phyloP scores from a whole-genome alignment of 179 eudicot species.

The Spinacia oleracea region DNA sequence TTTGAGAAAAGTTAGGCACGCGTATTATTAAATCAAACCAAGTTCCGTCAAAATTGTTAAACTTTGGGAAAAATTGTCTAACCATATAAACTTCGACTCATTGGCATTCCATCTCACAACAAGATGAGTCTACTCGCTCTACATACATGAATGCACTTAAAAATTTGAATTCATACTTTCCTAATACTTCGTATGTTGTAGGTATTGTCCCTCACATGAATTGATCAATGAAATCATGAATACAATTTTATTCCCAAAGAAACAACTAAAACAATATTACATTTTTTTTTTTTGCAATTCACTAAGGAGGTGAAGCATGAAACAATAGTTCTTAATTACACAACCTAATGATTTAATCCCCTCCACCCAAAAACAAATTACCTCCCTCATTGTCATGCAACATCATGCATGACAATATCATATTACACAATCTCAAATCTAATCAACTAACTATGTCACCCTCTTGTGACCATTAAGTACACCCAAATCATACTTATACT shows the following conservation, averaged over 20 bases:
- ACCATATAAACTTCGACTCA: no score
- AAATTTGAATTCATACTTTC: no score
- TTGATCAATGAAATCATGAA: conserved; percentile 6
- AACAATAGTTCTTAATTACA: conserved; percentile 24
- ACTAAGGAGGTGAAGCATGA: conserved; percentile 19
- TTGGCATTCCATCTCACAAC: no score
- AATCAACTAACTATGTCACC: conserved; percentile 33
- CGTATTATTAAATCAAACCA: no score
- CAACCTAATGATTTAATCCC: conserved; percentile 9
- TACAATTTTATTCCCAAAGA: background rate
- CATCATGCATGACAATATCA: conserved; percentile 11
- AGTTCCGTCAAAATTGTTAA: no score
- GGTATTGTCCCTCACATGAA: background rate
- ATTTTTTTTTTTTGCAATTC: background rate
- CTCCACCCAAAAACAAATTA: background rate
- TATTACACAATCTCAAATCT: conserved; percentile 8
- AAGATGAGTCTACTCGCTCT: no score
- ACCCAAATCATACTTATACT: background rate
- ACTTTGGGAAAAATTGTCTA: no score
- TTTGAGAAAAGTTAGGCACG: no score
- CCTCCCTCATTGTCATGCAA: background rate
- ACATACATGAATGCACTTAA: no score
- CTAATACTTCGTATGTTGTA: no score
- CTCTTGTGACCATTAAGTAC: conserved; percentile 35
- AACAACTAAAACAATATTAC: conserved; percentile 5